Conservation (phyloP, 108 stramenopile genomes). For the Asterionellopsis glacialis region DNA sequence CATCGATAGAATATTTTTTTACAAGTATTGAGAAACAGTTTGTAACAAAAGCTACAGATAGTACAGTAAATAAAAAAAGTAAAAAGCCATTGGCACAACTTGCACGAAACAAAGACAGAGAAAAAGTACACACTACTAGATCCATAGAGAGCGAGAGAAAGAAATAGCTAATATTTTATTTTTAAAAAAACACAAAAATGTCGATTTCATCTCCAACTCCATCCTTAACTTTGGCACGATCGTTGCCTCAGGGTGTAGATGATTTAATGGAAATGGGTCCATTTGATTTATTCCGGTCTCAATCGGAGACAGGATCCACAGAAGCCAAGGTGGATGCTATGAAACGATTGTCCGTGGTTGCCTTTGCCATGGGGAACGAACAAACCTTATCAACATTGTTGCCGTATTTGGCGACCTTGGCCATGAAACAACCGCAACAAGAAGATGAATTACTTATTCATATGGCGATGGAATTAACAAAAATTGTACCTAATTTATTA, state of each 20-base stretch:
- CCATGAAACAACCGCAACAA: conserved; percentile 30
- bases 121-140: too few relatives aligned
- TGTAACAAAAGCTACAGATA: too few relatives aligned
- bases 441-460: conserved; percentile 78
- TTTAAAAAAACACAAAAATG: too few relatives aligned
- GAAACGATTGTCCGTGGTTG: conserved; percentile 78
- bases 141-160: too few relatives aligned
- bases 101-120: too few relatives aligned
- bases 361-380: conserved; percentile 65
- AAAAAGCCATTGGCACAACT: too few relatives aligned
- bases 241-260: conserved; percentile 42
- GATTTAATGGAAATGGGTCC: conserved; percentile 59
- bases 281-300: conserved; percentile 67
- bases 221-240: conserved; percentile 67
- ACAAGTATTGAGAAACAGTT: too few relatives aligned
- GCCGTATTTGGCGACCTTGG: conserved; percentile 54
- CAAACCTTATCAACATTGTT: conserved; percentile 44
- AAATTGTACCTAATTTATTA: conserved; percentile 63
- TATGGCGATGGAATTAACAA: conserved; percentile 64
- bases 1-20: too few relatives aligned
- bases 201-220: conserved; percentile 35
- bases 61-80: too few relatives aligned
- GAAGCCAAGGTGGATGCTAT: conserved; percentile 85
- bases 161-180: too few relatives aligned
- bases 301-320: conserved; percentile 50